Base-by-base conservation (phyloP, 441 rosid genomes). In the Bruguiera hainesii region DNA sequence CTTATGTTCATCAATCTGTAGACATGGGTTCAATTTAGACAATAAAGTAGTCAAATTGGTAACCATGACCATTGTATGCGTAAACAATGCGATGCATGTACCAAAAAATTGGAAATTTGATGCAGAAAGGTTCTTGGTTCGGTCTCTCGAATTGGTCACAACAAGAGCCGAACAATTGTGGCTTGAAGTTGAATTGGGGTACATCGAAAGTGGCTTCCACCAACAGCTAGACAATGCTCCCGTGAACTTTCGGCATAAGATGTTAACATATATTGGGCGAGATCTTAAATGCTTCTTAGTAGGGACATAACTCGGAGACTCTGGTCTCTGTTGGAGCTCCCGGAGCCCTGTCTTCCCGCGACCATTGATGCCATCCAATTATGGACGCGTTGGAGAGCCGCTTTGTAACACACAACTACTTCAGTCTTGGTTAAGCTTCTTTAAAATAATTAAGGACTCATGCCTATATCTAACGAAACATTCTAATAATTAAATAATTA, bases 161-260 rank as follows among this genome's bases (percentile, higher is more conserved):
- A 57, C 50, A 69, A 21, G 42, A 52, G 20, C 65, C 30, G 11
- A 18, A 7, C 16, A 15, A 25, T 23, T 39, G 66, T 50, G 21
- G 37, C 26, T 73, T 33, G 48, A 64, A 42, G 76, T 46, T 58
- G 62, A 64, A 64, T 19, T 33, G 63, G 46, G 62, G 55, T 49
- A 59, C 73, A 66, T 56, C 69, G 56, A 59, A 66, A 66, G 52
- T 78, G 76, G 78, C 63, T 70, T 73, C 77, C 79, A 64, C 67
- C 73, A 57, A 21, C 67, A 65, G 60, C 23, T 55, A 65, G 76
- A 69, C 75, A 63, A 50, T 20, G 35, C 5, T 70, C 2, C 35
- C 6, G 28, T 58, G 78, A 57, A 48, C 25, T 52, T 71, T 76
- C 74, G 55, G 31, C 68, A 11, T 73, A 74, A 2, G 72, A 79